phyloP scores from a whole-genome alignment of 2,329 filamentous ascomycete genomes.

The Trichoderma simmonsii region DNA sequence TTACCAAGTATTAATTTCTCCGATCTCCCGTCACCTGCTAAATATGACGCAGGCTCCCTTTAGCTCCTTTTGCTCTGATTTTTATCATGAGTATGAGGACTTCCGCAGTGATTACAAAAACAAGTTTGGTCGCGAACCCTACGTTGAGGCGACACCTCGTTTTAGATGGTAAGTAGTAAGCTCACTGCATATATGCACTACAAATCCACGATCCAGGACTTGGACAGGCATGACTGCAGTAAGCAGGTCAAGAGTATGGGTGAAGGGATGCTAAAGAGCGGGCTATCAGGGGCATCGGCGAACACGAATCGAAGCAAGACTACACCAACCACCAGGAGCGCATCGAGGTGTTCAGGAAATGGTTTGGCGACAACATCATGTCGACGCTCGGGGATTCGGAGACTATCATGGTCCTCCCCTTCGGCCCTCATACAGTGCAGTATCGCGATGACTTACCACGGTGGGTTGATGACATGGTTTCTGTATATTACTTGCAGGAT shows the following conservation, averaged over 20 bases:
- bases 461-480: constrained; percentile 24
- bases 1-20: background rate
- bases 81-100: constrained; percentile 29
- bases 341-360: constrained; percentile 30
- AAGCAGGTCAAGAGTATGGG: too few relatives aligned
- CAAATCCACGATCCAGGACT: background rate
- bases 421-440: constrained; percentile 20
- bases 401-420: constrained; percentile 31
- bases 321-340: constrained; percentile 25
- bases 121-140: constrained; percentile 27
- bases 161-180: constrained; percentile 35
- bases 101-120: constrained; percentile 29
- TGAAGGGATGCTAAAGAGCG: background rate
- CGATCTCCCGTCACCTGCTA: background rate
- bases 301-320: constrained; percentile 24
- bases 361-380: constrained; percentile 33
- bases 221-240: background rate
- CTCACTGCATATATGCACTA: constrained; percentile 6
- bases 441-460: constrained; percentile 29
- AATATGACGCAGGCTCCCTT: constrained; percentile 28
- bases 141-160: constrained; percentile 29
- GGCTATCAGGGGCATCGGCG: constrained; percentile 26
- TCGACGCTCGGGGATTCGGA: constrained; percentile 22
- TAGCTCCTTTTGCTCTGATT: constrained; percentile 33
- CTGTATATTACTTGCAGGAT: constrained; percentile 8